phyloP scores from a whole-genome alignment of 164 flowering plant species.

The Saururus chinensis region DNA sequence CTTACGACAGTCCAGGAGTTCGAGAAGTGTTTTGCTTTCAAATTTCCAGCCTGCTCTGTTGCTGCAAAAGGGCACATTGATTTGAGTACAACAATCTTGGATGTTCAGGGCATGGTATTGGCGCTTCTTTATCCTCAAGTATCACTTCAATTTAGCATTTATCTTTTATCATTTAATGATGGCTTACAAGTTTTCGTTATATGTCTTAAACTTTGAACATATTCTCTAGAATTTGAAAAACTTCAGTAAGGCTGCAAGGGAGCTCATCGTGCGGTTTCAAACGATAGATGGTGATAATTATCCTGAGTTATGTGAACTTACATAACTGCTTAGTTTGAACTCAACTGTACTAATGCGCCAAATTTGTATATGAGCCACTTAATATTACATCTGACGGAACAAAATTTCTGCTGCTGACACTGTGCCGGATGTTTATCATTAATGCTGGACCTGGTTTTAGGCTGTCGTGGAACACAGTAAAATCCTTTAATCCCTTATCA shows the following conservation, averaged over 20 bases:
- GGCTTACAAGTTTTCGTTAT: background rate
- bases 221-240: slow-evolving; percentile 79
- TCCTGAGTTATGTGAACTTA: slow-evolving; percentile 59
- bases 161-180: background rate
- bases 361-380: background rate
- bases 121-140: background rate
- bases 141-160: background rate
- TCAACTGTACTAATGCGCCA: no score
- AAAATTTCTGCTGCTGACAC: slow-evolving; percentile 44
- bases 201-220: background rate
- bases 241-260: slow-evolving; percentile 78
- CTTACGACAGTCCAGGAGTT: slow-evolving; percentile 83
- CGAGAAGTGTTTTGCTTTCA: slow-evolving; percentile 44
- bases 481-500: slow-evolving; percentile 67
- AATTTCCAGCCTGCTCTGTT: slow-evolving; percentile 80
- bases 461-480: slow-evolving; percentile 80
- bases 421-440: slow-evolving; percentile 79
- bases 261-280: slow-evolving; percentile 63
- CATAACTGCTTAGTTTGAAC: background rate
- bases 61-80: slow-evolving; percentile 68
- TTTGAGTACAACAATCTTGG: slow-evolving; percentile 63
- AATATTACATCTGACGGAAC: background rate
- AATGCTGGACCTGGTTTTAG: slow-evolving; percentile 97
- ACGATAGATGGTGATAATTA: slow-evolving; percentile 87
- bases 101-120: slow-evolving; percentile 82